Base-by-base conservation (phyloP, 176 grass and related monocot species). In the Zoysia pacifica region DNA sequence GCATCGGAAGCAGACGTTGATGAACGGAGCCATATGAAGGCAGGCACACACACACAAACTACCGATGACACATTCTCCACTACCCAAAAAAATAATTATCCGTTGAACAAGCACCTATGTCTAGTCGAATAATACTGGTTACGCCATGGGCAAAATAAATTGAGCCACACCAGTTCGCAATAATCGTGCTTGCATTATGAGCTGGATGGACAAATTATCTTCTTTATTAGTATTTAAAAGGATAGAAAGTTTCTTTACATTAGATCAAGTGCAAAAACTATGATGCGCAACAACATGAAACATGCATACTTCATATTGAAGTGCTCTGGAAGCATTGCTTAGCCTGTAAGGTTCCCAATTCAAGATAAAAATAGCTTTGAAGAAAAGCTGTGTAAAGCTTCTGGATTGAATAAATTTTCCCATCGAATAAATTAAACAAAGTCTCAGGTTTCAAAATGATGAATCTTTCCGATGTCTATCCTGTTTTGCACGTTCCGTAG, bases 11-110 rank as follows among this genome's bases (percentile, higher is more conserved):
- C 82, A 88, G 85, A 90, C 87, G 82, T 87, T 90, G 87, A 88
- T 94, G 83, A 88, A 86, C 92, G 84, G 88, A 89, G 89, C 83
- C 91, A 94, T 89, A 91, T n/a, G n/a, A n/a, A n/a, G n/a, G n/a
- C 86, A 86, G 83, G 76, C 91, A 1, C 48, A 49, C 48, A 49
- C 11, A 9, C 48, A 11, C 48, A 48, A 5, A 11, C 48, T 10
- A 49, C 48, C 48, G n/a, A n/a, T n/a, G n/a, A n/a, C n/a, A n/a
- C n/a, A n/a, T n/a, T n/a, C n/a, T n/a, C n/a, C n/a, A n/a, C n/a
- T n/a, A n/a, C n/a, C n/a, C n/a, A n/a, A n/a, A n/a, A n/a, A n/a
- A n/a, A n/a, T n/a, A n/a, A n/a, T n/a, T n/a, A n/a, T n/a, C n/a
- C n/a, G n/a, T n/a, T n/a, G n/a, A n/a, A n/a, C n/a, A n/a, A n/a